Evolutionary conservation across 192 early-diverging fungal species (phyloP), one percentile per base, ranked within the genome.

Genomic region (Backusella morwellensis): DNA sequence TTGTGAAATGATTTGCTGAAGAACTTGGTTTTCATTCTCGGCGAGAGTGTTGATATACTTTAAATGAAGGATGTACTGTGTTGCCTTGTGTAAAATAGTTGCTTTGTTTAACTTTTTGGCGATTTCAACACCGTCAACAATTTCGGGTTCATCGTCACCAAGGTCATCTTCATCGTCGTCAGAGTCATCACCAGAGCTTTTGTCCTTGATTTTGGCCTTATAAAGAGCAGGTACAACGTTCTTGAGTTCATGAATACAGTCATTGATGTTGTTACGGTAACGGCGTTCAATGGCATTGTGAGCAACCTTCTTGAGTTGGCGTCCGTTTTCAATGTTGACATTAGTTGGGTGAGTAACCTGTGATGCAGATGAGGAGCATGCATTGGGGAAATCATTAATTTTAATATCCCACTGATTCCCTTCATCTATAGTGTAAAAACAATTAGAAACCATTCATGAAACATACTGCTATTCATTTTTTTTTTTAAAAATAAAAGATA

Each of bases 181-280:
- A 35, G 19, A 29, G 7, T 85, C 80, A 6, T 83, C 72, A 36
- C 81, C 85, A n/a, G 84, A 86, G 1, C 83, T 83, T 3, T 91
- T 89, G 8, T 35, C 29, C 36, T 66, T 34, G 68, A 84, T 83
- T 56, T 84, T 87, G 21, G 75, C 78, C 40, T 87, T 83, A 47
- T 87, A 88, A 42, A 98, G 86, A 0, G 95, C 94, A 0, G 96
- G 96, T 9, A 98, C 93, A 0, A 92, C 90, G 67, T 89, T 88
- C 72, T 92, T 91, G 15, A 98, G 87, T 35, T 98, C 94, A 50
- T 90, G 80, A 54, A 98, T 97, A 44, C 97, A 90, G 77, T 96
- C 93, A 86, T 98, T 97, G 76, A 98, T 95, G 85, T 98, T 98
- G 85, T 96, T 97, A 75, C 97, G 90, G 81, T 98, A 97, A 56